Conservation (phyloP, 345 rosid species). For the Eucalyptus pauciflora region DNA sequence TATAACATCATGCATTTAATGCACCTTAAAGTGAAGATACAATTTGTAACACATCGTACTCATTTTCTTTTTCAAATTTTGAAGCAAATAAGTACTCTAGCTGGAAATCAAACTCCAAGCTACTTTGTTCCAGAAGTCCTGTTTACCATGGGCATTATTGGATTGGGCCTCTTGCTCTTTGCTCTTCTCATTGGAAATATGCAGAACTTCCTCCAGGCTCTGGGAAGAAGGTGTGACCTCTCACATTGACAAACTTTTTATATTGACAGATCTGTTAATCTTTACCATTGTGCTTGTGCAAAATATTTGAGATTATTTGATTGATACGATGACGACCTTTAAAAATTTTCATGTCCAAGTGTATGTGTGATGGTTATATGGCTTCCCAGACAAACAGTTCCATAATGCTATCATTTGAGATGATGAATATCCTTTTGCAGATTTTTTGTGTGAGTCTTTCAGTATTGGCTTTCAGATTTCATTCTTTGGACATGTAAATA, state of each 20-base stretch:
- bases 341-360: neutral
- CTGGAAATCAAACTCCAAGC: slow-evolving; percentile 84
- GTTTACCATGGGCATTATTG: slow-evolving; percentile 76
- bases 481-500: too few species aligned
- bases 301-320: neutral
- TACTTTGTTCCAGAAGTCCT: slow-evolving; percentile 71
- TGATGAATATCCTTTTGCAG: neutral
- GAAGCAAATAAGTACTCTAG: slow-evolving; percentile 97
- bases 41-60: neutral
- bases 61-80: neutral
- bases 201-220: slow-evolving; percentile 91
- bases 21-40: neutral
- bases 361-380: neutral
- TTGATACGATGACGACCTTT: neutral
- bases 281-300: neutral
- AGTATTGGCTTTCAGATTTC: too few species aligned
- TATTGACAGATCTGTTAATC: neutral
- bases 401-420: neutral
- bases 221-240: slow-evolving; percentile 48
- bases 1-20: neutral
- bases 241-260: neutral
- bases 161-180: slow-evolving; percentile 83
- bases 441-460: too few species aligned
- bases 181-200: slow-evolving; percentile 94
- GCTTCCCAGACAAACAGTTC: neutral